A percentile compares a stretch with the other conserved stretches of the same genome.
Conservation (phyloP, 1,139 yeast genomes). For the Candida sp. region DNA sequence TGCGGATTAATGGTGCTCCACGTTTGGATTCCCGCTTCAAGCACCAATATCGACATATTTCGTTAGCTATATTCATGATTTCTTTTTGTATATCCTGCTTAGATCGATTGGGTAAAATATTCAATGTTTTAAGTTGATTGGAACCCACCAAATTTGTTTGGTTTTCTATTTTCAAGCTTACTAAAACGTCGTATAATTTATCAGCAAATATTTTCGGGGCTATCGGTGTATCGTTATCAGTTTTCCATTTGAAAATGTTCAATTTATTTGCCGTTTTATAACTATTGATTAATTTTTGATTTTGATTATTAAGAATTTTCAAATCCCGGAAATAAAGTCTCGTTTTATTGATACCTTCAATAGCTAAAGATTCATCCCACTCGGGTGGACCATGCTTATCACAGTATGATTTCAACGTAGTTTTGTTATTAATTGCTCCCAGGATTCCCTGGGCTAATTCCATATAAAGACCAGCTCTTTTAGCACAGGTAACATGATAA, state of each 20-base stretch:
- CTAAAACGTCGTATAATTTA: slow-evolving; percentile 32
- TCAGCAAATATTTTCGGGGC: slow-evolving; percentile 63
- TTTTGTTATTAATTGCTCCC: slow-evolving; percentile 63
- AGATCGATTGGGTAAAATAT: slow-evolving; percentile 21
- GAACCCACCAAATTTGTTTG: slow-evolving; percentile 14
- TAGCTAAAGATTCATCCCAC: slow-evolving; percentile 36
- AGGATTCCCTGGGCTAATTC: slow-evolving; percentile 61
- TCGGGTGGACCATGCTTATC: slow-evolving; percentile 69
- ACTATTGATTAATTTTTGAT: slow-evolving; percentile 28
- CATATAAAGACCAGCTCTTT: slow-evolving; percentile 78
- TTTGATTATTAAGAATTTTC: slow-evolving; percentile 35
- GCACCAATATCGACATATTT: slow-evolving; percentile 80
- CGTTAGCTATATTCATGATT: slow-evolving; percentile 38
- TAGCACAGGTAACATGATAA: slow-evolving; percentile 93
- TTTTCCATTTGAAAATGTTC: slow-evolving; percentile 64
- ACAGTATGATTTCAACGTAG: slow-evolving; percentile 65
- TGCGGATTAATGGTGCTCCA: slow-evolving; percentile 73
- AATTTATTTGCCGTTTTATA: slow-evolving; percentile 34
- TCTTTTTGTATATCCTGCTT: slow-evolving; percentile 23
- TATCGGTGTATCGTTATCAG: slow-evolving; percentile 66
- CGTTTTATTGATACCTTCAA: slow-evolving; percentile 51
- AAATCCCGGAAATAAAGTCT: slow-evolving; percentile 50
- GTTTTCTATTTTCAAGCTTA: slow-evolving; percentile 25
- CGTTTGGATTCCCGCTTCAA: slow-evolving; percentile 71
- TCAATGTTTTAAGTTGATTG: slow-evolving; percentile 18